Evolutionary conservation across 805 yeast genomes (phyloP), one percentile per base, ranked within the genome.

Genomic region (Torulaspora maleeae): DNA sequence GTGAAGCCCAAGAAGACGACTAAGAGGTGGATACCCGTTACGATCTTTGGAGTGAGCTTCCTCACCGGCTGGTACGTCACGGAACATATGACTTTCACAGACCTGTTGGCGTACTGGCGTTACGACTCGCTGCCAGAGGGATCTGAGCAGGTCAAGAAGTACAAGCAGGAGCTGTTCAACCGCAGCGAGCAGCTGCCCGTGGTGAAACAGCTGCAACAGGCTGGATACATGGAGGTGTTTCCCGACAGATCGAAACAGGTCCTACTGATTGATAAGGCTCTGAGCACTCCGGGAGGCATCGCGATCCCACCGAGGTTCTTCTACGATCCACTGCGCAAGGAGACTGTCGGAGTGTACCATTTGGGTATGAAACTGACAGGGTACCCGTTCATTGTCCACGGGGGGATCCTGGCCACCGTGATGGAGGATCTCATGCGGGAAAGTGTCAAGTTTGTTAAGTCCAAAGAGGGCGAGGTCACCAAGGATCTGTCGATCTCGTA

Each of bases 381-480:
- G 1, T 89, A 83, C 60, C 97, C 96, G 2, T 82, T 86, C 55
- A 67, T 90, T 15, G 76, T 87, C 2, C 97, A 89, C 60, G 97
- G 97, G 3, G 97, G 97, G 0, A 77, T 90, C 24, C 61, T 89
- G 25, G 95, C 90, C 7, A 82, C 95, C 0, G 68, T 89, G 1
- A 67, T 88, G 44, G 93, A 87, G 58, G 95, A 89, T 54, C 74
- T 84, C 5, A 75, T 82, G 67, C 80, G 81, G 52, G 73, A 82
- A 42, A 70, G 74, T 46, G 78, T 70, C 11, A 56, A 62, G 17
- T 67, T 82, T 34, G 52, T 61, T 17, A 62, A 59, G 43, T 71
- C 45, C 42, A 59, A 50, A 56, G 70, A 46, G 27, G 53, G 59
- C 7, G 55, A 54, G 28, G 51, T 54, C 27, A 74, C 74, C 16